A percentile compares a stretch with the other conserved stretches of the same genome.
phyloP scores from a whole-genome alignment of 495 filamentous ascomycete genomes.

The Aspergillus kassunensis region DNA sequence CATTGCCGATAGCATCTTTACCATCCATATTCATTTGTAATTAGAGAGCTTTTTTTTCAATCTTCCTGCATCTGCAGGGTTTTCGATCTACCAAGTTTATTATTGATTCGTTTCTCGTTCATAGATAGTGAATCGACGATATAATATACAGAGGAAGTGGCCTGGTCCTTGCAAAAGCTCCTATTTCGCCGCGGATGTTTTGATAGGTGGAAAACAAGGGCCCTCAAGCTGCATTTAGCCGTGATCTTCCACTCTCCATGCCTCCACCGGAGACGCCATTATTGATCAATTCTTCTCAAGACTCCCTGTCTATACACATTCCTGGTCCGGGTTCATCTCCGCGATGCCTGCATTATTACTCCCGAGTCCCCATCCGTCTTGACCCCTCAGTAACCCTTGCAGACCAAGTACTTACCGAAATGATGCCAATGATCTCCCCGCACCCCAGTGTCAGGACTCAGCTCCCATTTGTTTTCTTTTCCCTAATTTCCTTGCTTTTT shows the following conservation, averaged over 20 bases:
- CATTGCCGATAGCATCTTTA: slow-evolving; percentile 6
- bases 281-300: slow-evolving; percentile 6
- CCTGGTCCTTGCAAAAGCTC: not conserved
- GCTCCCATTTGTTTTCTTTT: not conserved
- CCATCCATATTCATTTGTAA: slow-evolving; percentile 2
- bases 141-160: not conserved
- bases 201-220: slow-evolving; percentile 15
- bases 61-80: not conserved
- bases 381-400: not conserved
- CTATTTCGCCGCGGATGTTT: not conserved
- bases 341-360: slow-evolving; percentile 4
- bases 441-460: not conserved
- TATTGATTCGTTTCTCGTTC: not conserved
- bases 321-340: slow-evolving; percentile 11
- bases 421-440: not conserved
- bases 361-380: slow-evolving; percentile 1
- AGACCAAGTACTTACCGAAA: not conserved
- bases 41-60: not conserved
- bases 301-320: not conserved
- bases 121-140: not conserved
- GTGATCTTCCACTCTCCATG: slow-evolving; percentile 3
- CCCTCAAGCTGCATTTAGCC: slow-evolving; percentile 12
- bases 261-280: not conserved
- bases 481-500: not conserved
- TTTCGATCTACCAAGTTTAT: not conserved